Evolutionary conservation across 179 eudicot genomes (phyloP), one percentile per base, ranked within the genome.

Genomic region (Nepenthes alata): DNA sequence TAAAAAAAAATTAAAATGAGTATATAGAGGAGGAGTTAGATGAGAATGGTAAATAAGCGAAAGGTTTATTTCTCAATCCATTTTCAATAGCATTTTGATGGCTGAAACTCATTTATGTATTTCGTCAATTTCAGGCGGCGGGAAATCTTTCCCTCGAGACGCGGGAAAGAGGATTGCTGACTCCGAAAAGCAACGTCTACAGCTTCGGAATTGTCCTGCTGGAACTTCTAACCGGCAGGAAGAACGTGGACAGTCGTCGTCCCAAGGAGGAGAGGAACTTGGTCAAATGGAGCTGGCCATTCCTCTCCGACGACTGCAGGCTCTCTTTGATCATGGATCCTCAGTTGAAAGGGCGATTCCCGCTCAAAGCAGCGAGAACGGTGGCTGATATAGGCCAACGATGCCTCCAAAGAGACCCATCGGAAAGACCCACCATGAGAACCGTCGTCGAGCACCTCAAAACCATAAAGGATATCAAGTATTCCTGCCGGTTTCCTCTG

Each of bases 351-450:
- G 88, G 96, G 4, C 79, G 96, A n/a, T 86, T 85, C 70, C 95
- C 96, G 7, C 66, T 74, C 57, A 83, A 82, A 78, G 98, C 96
- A 61, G 90, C 96, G 4, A 68, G 84, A 50, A 76, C 84, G 47
- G 80, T 93, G 41, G 96, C 98, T 35, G 90, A 85, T 63, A 67
- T 93, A 64, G 93, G 95, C 16, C 96, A 84, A 67, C 67, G 72
- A 67, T 89, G 98, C 62, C 93, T 93, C 36, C 98, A 81, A 56
- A 85, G 79, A 58, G 98, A 89, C 69, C 95, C 95, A 37, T 83
- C 95, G 11, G 96, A 86, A 65, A 77, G 98, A 67, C 96, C 98
- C 54, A 93, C 96, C 37, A 86, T 89, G 98, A 86, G 98, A 79
- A 75, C 76, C 6, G 59, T 89, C 3, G 77, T 74, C 35, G 84